phyloP scores from a whole-genome alignment of 805 yeast species.

The Candida wancherniae region DNA sequence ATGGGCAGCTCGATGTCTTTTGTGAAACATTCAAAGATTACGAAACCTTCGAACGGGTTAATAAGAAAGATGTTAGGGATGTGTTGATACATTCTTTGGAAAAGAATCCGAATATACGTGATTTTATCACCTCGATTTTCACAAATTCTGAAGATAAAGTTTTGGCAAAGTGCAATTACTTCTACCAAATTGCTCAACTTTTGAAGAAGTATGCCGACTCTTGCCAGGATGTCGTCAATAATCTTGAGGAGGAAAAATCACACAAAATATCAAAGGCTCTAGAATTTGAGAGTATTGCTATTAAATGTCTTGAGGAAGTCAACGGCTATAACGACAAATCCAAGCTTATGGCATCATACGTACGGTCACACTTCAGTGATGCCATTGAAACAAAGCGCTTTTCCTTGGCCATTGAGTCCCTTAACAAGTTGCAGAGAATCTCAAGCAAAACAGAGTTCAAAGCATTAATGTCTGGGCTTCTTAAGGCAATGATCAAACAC shows the following conservation, averaged over 20 bases:
- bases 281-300: conserved; percentile 25
- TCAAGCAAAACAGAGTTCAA: conserved; percentile 11
- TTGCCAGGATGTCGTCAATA: not conserved
- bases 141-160: conserved; percentile 10
- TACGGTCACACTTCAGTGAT: conserved; percentile 8
- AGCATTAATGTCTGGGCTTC: conserved; percentile 21
- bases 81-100: conserved; percentile 14
- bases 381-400: conserved; percentile 11
- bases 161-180: conserved; percentile 23
- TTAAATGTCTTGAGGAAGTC: conserved; percentile 15
- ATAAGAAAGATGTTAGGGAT: conserved; percentile 8
- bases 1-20: conserved; percentile 22
- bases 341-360: conserved; percentile 6
- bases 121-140: conserved; percentile 21
- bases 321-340: not conserved
- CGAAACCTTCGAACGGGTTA: conserved; percentile 15
- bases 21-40: conserved; percentile 21
- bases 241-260: conserved; percentile 3
- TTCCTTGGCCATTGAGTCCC: conserved; percentile 11
- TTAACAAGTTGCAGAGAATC: conserved; percentile 4
- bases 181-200: conserved; percentile 25
- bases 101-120: conserved; percentile 14
- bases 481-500: conserved; percentile 23
- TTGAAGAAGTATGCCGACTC: conserved; percentile 2
- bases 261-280: conserved; percentile 15